A percentile compares a stretch with the other conserved stretches of the same genome.
Evolutionary conservation across 768 basidiomycete species (phyloP).

Genomic region (Boletus subcaerulescens): DNA sequence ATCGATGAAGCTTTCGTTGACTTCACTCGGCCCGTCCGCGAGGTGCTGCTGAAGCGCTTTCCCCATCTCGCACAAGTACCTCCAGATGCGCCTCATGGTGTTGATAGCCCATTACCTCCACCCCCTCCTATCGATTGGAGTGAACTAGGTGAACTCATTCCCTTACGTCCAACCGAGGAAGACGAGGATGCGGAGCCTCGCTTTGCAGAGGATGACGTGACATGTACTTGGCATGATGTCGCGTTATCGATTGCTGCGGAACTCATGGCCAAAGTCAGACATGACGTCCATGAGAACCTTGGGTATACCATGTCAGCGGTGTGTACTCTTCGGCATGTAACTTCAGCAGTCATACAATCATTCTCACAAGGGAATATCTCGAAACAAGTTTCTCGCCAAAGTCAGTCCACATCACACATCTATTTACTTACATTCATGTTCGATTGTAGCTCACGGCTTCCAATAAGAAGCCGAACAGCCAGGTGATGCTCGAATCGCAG

Average conservation of each 20-base stretch:
- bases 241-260: constrained; percentile 87
- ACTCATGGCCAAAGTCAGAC: constrained; percentile 72
- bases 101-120: constrained; percentile 75
- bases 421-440: not conserved
- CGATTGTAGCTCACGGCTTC: constrained; percentile 73
- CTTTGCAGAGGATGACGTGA: constrained; percentile 30
- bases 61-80: constrained; percentile 76
- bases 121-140: constrained; percentile 67
- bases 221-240: constrained; percentile 85
- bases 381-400: constrained; percentile 96
- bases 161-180: constrained; percentile 39
- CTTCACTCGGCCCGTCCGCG: constrained; percentile 77
- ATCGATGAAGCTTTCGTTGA: constrained; percentile 98
- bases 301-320: constrained; percentile 96
- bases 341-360: not conserved
- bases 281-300: constrained; percentile 62
- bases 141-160: constrained; percentile 58
- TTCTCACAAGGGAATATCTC: constrained; percentile 67
- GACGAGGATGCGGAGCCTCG: constrained; percentile 15
- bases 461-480: constrained; percentile 86
- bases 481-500: constrained; percentile 44
- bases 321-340: constrained; percentile 26
- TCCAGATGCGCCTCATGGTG: constrained; percentile 58
- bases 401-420: constrained; percentile 35
- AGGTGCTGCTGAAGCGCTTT: constrained; percentile 67